Conservation (phyloP, 371 early-diverging fungal species). For the Rhizopus stolonifer region DNA sequence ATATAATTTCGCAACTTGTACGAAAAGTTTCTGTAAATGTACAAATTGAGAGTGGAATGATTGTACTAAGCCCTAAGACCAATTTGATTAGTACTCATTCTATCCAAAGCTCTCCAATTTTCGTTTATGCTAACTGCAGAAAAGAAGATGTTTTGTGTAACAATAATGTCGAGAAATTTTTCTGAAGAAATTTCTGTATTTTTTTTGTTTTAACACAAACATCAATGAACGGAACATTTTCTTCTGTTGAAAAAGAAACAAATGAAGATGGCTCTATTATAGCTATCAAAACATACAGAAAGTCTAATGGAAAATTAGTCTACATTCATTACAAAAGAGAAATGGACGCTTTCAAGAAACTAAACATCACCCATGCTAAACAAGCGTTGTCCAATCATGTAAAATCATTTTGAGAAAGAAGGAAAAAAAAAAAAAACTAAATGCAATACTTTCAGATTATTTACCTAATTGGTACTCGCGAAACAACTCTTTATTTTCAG, state of each 20-base stretch:
- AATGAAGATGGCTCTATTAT: slow-evolving; percentile 11
- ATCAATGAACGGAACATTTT: slow-evolving; percentile 38
- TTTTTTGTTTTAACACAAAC: too few relatives aligned
- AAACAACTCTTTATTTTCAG: slow-evolving; percentile 13
- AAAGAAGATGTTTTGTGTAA: too few relatives aligned
- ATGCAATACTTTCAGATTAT: slow-evolving; percentile 24
- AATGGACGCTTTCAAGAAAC: slow-evolving; percentile 27
- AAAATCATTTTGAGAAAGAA: slow-evolving; percentile 4
- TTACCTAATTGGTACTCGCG: slow-evolving; percentile 24
- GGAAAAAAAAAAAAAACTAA: too few relatives aligned
- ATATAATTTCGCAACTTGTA: too few relatives aligned
- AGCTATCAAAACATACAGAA: slow-evolving; percentile 44
- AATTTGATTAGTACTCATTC: too few relatives aligned
- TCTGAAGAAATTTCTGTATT: too few relatives aligned
- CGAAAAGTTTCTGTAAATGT: too few relatives aligned
- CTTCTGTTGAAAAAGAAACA: slow-evolving; percentile 27
- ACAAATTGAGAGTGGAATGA: too few relatives aligned
- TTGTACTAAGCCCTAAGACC: too few relatives aligned
- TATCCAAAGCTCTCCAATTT: too few relatives aligned
- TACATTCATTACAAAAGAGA: slow-evolving; percentile 38
- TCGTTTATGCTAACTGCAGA: too few relatives aligned
- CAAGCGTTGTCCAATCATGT: slow-evolving; percentile 30
- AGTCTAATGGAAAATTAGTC: slow-evolving; percentile 33
- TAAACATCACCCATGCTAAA: slow-evolving; percentile 20
- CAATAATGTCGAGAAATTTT: too few relatives aligned